These are phyloP conservation scores for Mariannaea elegans DNA, from an alignment of 2,329 filamentous ascomycete species.

Conservation along the genomic window DNA sequence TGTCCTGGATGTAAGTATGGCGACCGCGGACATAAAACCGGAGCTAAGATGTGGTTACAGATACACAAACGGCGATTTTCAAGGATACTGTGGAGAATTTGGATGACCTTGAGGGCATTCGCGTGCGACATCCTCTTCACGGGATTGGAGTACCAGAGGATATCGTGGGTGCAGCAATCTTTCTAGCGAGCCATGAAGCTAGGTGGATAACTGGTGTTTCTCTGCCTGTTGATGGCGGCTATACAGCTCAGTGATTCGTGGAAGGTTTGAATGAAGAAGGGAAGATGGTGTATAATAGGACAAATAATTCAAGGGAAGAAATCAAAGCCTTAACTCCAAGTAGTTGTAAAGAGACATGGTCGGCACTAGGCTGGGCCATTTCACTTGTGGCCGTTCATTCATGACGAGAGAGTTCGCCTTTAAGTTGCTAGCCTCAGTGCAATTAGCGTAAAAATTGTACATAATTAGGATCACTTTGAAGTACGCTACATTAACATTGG, in stretches of 20 bases:
- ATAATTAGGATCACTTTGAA: too few relatives aligned
- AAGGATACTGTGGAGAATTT: slow-evolving; percentile 31
- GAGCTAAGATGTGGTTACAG: slow-evolving; percentile 14
- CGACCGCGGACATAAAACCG: background rate
- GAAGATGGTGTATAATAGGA: too few relatives aligned
- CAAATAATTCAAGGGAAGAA: too few relatives aligned
- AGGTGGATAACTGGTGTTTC: slow-evolving; percentile 53
- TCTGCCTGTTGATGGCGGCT: slow-evolving; percentile 52
- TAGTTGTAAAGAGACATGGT: too few relatives aligned
- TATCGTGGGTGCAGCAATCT: slow-evolving; percentile 46
- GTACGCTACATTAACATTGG: too few relatives aligned
- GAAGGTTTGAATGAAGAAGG: too few relatives aligned
- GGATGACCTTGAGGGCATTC: slow-evolving; percentile 26
- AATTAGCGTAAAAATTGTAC: too few relatives aligned
- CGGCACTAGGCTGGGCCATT: too few relatives aligned
- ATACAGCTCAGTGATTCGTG: slow-evolving; percentile 43
- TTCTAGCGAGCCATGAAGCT: slow-evolving; percentile 49
- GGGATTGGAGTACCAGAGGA: slow-evolving; percentile 40
- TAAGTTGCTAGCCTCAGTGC: too few relatives aligned
- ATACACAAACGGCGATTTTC: slow-evolving; percentile 40
- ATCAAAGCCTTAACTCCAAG: too few relatives aligned
- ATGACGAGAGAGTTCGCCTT: too few relatives aligned
- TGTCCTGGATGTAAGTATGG: slow-evolving; percentile 56
- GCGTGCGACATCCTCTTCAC: slow-evolving; percentile 37
- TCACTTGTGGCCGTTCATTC: too few relatives aligned